Base-by-base conservation (phyloP, 371 early-diverging fungal species). In the Mucor indicus region DNA sequence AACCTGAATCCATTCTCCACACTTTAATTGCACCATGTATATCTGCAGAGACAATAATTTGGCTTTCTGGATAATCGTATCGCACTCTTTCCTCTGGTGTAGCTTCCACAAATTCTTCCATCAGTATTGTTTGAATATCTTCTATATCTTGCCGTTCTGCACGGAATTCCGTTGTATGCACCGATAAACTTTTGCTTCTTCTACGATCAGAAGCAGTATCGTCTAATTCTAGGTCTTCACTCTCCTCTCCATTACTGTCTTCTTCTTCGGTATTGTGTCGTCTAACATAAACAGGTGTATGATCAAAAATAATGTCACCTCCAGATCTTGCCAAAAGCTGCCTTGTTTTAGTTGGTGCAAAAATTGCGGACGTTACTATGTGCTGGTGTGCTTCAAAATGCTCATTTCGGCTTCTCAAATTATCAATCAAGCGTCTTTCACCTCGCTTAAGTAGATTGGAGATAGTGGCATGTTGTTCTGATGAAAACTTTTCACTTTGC, bases 11-110 rank as follows among this genome's bases (percentile, higher is more conserved):
- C 47, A 80, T 77, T 27, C 85, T 69, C 73, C 83, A 86, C 1
- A 87, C 83, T 38, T 81, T 76, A 46, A 87, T 79, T 19, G 61
- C 55, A n/a, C 86, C 87, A 29, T 62, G 53, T 9, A 72, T 64
- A 54, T 85, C 85, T 8, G 85, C 72, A n/a, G 80, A 72, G 20
- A 84, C 66, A 32, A 87, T 78, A 20, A 87, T 87, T 22, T 79
- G 76, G 10, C 79, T 76, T n/a, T 77, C 70, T 12, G 75, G 56
- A 55, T 67, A 74, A 16, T 57, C 55, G 22, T 48, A 70, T 29
- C 49, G 38, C n/a, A 44, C 51, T n/a, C 62, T 36, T 48, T 55
- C 56, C 41, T 56, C 46, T 2, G 20, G 47, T 12, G 38, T 46
- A 29, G 64, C 55, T 30, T 77, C 69, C 31, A 51, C 46, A 22